phyloP scores from a whole-genome alignment of 345 rosid species.

The Gossypium stocksii region DNA sequence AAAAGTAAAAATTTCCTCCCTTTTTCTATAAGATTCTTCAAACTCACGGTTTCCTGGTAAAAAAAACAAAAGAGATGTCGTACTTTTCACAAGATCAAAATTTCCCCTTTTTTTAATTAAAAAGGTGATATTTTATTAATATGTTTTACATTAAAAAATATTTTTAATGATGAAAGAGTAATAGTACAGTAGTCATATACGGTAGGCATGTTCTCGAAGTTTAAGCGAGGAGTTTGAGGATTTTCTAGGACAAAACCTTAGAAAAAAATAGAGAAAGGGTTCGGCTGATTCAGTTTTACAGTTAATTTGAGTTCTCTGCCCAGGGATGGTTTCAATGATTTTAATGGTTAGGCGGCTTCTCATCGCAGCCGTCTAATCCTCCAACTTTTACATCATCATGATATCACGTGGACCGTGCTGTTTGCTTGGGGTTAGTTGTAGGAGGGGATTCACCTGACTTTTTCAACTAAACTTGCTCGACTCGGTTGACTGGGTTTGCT shows the following conservation, averaged over 20 bases:
- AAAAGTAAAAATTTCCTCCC: not conserved
- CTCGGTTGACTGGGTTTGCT: conserved; percentile 13
- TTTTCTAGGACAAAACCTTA: conserved; percentile 19
- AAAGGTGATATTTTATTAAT: not conserved
- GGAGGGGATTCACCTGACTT: too few species aligned
- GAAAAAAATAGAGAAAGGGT: not conserved
- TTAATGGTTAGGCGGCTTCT: conserved; percentile 23
- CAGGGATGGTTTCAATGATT: not conserved
- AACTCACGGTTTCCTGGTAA: not conserved
- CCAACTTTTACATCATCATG: conserved; percentile 22
- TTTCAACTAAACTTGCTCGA: not conserved
- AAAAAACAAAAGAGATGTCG: not conserved
- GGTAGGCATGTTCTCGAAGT: conserved; percentile 23
- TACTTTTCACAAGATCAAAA: conserved; percentile 1
- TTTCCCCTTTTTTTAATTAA: not conserved
- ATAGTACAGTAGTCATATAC: not conserved
- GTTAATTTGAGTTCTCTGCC: not conserved
- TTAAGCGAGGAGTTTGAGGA: conserved; percentile 17
- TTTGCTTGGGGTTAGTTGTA: not conserved
- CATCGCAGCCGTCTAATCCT: conserved; percentile 26
- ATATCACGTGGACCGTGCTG: conserved; percentile 5
- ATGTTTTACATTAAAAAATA: not conserved
- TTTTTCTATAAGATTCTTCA: not conserved
- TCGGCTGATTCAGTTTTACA: conserved; percentile 22
- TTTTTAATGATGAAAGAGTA: not conserved